A percentile compares a stretch with the other conserved stretches of the same genome.
Evolutionary conservation across 1,284 basidiomycete species (phyloP).

Genomic region (Waitea zeae): DNA sequence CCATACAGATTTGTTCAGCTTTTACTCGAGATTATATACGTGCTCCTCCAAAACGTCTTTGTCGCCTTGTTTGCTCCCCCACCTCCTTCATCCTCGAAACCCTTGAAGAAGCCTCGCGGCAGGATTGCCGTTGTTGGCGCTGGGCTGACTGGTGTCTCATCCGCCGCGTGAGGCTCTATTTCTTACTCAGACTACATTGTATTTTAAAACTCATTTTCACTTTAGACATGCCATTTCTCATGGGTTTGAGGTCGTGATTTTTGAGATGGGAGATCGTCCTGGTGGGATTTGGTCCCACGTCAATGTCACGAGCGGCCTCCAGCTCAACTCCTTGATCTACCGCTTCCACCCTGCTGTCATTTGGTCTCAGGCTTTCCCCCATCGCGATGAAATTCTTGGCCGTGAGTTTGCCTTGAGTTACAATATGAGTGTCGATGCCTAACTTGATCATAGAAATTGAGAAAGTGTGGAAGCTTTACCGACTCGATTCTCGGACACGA

Average conservation of each 20-base stretch:
- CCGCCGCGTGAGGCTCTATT: constrained; percentile 19
- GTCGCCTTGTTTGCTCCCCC: constrained; percentile 24
- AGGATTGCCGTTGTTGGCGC: constrained; percentile 35
- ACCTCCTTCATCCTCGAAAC: constrained; percentile 14
- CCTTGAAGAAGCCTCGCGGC: constrained; percentile 16
- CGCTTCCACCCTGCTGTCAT: constrained; percentile 32
- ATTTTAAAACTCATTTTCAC: not conserved
- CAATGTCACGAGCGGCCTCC: constrained; percentile 39
- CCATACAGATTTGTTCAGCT: too few species aligned
- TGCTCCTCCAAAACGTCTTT: constrained; percentile 19
- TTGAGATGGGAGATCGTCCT: constrained; percentile 19
- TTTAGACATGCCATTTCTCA: constrained; percentile 28
- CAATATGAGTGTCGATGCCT: not conserved
- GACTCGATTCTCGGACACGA: constrained; percentile 29
- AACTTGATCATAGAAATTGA: constrained; percentile 20
- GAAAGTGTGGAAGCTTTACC: constrained; percentile 36
- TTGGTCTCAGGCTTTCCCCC: constrained; percentile 31
- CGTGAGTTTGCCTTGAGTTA: constrained; percentile 13
- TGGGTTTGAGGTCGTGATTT: constrained; percentile 36
- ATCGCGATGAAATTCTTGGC: constrained; percentile 35
- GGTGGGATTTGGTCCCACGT: constrained; percentile 49
- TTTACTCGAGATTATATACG: constrained; percentile 18
- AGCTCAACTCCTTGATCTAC: constrained; percentile 42
- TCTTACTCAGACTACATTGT: not conserved
- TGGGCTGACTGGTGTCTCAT: constrained; percentile 31